Conservation (phyloP, 257 asterid species). For the Forsythia viridissima region DNA sequence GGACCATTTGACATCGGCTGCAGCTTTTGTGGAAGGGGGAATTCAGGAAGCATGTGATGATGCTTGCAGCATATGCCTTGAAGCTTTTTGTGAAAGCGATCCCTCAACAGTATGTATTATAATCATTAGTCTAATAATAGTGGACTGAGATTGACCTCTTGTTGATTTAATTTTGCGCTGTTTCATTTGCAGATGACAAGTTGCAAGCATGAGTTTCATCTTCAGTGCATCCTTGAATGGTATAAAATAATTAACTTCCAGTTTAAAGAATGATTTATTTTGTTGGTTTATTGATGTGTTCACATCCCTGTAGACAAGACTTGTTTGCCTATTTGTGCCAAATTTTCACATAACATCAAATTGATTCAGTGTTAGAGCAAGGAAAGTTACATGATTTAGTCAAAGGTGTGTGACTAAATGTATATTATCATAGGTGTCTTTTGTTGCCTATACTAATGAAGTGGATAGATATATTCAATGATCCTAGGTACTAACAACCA, state of each 20-base stretch:
- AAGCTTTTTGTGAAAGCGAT: conserved; percentile 71
- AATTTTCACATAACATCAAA: not conserved
- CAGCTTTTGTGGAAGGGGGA: conserved; percentile 93
- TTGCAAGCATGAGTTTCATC: conserved; percentile 94
- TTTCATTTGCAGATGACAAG: conserved; percentile 60
- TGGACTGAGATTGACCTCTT: conserved; percentile 19
- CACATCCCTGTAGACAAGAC: not conserved
- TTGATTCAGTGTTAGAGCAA: not conserved
- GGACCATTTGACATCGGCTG: conserved; percentile 77
- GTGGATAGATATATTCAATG: not conserved
- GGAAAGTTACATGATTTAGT: not conserved
- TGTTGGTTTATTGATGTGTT: not conserved
- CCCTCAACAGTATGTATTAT: conserved; percentile 66
- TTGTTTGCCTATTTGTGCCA: not conserved
- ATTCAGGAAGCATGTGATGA: conserved; percentile 90
- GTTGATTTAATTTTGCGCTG: not conserved
- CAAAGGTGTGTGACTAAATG: not conserved
- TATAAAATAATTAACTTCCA: conserved; percentile 17
- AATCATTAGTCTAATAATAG: not conserved
- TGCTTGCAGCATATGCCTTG: conserved; percentile 95
- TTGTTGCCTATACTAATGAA: not conserved
- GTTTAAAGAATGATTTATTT: not conserved
- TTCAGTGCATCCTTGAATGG: conserved; percentile 93
- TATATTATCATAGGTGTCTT: not conserved
- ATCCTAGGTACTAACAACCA: not conserved